Percentiles rank a stretch among this genome's conserved stretches.
These are phyloP conservation scores for Skeletonema grethae DNA, from an alignment of 108 stramenopile genomes.

Conservation along the genomic window DNA sequence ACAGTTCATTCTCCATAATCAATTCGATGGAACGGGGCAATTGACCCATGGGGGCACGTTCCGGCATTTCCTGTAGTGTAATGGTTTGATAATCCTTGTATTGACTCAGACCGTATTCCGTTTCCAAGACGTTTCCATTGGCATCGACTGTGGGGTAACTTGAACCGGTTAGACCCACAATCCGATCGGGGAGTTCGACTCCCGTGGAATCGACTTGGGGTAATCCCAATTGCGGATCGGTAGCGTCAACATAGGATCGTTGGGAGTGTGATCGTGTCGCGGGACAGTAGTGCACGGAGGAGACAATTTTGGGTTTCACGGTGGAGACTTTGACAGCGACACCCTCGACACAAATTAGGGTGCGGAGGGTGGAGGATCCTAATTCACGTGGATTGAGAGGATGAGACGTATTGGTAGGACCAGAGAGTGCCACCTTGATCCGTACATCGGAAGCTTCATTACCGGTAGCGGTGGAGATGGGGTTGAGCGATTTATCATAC, in stretches of 20 bases:
- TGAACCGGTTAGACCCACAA: slow-evolving; percentile 78
- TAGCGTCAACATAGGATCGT: slow-evolving; percentile 88
- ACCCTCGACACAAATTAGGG: slow-evolving; percentile 97
- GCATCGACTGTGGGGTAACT: slow-evolving; percentile 92
- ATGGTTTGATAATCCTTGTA: slow-evolving; percentile 98
- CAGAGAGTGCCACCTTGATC: slow-evolving; percentile 76
- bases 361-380: slow-evolving; percentile 64
- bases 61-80: slow-evolving; percentile 96
- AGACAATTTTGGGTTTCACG: slow-evolving; percentile 96
- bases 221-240: slow-evolving; percentile 92
- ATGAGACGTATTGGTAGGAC: slow-evolving; percentile 60
- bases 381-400: slow-evolving; percentile 75
- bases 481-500: slow-evolving; percentile 60
- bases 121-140: slow-evolving; percentile 92
- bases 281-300: slow-evolving; percentile 96
- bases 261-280: slow-evolving; percentile 73
- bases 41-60: slow-evolving; percentile 98
- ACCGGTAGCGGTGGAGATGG: background rate
- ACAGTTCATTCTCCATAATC: slow-evolving; percentile 91
- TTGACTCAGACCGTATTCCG: slow-evolving; percentile 92
- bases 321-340: slow-evolving; percentile 88
- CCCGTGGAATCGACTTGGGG: slow-evolving; percentile 77
- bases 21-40: slow-evolving; percentile 95
- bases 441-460: slow-evolving; percentile 22
- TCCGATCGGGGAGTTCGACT: slow-evolving; percentile 71